Evolutionary conservation across 805 yeast species (phyloP).

Genomic region (Nakazawaea wickerhamii): DNA sequence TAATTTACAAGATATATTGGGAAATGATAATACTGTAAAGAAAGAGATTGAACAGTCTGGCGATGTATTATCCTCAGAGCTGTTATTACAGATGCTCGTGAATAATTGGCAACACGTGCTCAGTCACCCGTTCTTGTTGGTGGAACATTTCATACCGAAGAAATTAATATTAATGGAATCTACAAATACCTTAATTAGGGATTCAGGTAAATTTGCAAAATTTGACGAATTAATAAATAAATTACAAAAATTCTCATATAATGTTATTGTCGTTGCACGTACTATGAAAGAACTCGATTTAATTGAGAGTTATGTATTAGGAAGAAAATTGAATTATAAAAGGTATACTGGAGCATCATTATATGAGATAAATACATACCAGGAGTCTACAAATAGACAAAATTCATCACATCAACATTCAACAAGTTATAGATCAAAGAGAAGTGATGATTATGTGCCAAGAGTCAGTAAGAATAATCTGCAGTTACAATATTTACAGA

Average conservation of each 20-base stretch:
- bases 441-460: constrained; percentile 26
- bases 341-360: constrained; percentile 64
- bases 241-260: constrained; percentile 24
- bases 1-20: constrained; percentile 15
- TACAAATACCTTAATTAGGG: constrained; percentile 43
- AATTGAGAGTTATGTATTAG: constrained; percentile 73
- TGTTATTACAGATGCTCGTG: constrained; percentile 34
- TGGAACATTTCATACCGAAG: constrained; percentile 73
- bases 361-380: constrained; percentile 33
- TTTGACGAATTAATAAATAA: constrained; percentile 44
- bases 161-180: constrained; percentile 62
- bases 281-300: constrained; percentile 68
- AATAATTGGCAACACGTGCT: constrained; percentile 44
- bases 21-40: neutral
- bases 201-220: constrained; percentile 56
- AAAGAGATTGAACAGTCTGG: neutral
- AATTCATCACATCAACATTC: neutral
- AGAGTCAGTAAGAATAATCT: constrained; percentile 27
- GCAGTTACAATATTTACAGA: constrained; percentile 15
- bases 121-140: constrained; percentile 66
- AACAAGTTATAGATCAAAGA: constrained; percentile 4
- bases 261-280: constrained; percentile 48
- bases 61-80: constrained; percentile 17
- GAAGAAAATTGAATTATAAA: constrained; percentile 57
- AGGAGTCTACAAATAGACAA: neutral